Evolutionary conservation across 768 basidiomycete genomes (phyloP), one percentile per base, ranked within the genome.

Genomic region (Hericium erinaceus): DNA sequence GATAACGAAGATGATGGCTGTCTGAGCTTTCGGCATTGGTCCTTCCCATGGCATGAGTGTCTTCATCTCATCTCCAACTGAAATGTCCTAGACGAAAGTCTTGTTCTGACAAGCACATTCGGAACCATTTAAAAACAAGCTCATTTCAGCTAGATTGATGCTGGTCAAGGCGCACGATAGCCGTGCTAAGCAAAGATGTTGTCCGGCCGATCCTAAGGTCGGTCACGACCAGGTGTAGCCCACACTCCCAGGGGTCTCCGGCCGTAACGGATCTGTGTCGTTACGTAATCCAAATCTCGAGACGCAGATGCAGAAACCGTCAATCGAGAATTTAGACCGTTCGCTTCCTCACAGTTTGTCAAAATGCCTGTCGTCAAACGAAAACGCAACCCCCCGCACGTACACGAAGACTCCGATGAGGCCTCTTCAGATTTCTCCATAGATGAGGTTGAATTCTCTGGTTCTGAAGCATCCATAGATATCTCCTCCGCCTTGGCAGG

Each of bases 401-500:
- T 15, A 15, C 9, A n/a, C 9, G 52, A 15, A 24, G 54, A 52
- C n/a, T 24, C 41, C 16, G 57, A 56, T 13, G 38, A 20, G 10
- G 54, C 41, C 5, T 4, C 18, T 18, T 54, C 57, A 18, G 16
- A 5, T 38, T 52, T 52, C 11, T 58, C 57, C 39, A 40, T 55
- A n/a, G 15, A 2, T 9, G 55, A 59, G 37, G 56, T 55, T 28
- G 56, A 56, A 26, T 22, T 18, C 4, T 38, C 54, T 2, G 52
- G 44, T 52, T 69, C 69, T 4, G 73, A 75, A 44, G 69, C 72
- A 39, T 78, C 80, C 48, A 62, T 86, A 28, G 87, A 88, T 65
- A 87, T 89, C 24, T 87, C 82, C 54, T 75, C 77, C 48, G 77
- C 79, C 8, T 72, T 89, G 39, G 75, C 79, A 20, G 75, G 76